Percentiles rank a stretch among this genome's conserved stretches.
These are phyloP conservation scores for Meyerozyma sp. DNA, from an alignment of 1,139 yeast genomes.

Conservation along the genomic window DNA sequence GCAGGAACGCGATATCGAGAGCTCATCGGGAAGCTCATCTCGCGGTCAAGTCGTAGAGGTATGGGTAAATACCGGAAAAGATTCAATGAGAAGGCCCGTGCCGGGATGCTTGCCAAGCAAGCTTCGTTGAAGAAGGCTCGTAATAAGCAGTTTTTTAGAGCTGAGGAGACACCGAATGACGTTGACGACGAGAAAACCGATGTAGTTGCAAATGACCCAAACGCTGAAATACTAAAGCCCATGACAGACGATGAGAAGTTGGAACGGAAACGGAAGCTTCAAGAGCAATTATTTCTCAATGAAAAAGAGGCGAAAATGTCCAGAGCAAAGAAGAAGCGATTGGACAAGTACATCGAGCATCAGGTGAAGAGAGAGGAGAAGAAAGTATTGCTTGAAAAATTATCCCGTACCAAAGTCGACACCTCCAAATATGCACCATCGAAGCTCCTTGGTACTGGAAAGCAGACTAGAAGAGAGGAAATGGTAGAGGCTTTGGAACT, in stretches of 20 bases:
- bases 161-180: constrained; percentile 29
- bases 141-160: constrained; percentile 59
- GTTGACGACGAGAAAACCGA: constrained; percentile 10
- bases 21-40: not conserved
- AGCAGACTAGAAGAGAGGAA: constrained; percentile 64
- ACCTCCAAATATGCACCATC: constrained; percentile 64
- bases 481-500: constrained; percentile 70
- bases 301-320: constrained; percentile 64
- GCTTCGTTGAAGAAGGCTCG: constrained; percentile 63
- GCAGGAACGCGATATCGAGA: not conserved
- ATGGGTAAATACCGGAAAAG: constrained; percentile 84
- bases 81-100: constrained; percentile 79
- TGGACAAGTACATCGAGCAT: constrained; percentile 78
- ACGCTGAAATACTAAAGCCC: constrained; percentile 54
- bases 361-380: constrained; percentile 89
- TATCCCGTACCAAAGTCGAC: constrained; percentile 68
- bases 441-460: constrained; percentile 73
- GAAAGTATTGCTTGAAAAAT: constrained; percentile 67
- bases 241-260: constrained; percentile 53
- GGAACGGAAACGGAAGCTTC: constrained; percentile 61
- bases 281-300: constrained; percentile 52
- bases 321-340: constrained; percentile 66
- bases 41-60: not conserved
- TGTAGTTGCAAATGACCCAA: constrained; percentile 36
- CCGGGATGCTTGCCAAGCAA: constrained; percentile 81